Percentiles rank a stretch among this genome's conserved stretches.
phyloP scores from a whole-genome alignment of 2,329 filamentous ascomycete genomes.

The Aureobasidium zeae region DNA sequence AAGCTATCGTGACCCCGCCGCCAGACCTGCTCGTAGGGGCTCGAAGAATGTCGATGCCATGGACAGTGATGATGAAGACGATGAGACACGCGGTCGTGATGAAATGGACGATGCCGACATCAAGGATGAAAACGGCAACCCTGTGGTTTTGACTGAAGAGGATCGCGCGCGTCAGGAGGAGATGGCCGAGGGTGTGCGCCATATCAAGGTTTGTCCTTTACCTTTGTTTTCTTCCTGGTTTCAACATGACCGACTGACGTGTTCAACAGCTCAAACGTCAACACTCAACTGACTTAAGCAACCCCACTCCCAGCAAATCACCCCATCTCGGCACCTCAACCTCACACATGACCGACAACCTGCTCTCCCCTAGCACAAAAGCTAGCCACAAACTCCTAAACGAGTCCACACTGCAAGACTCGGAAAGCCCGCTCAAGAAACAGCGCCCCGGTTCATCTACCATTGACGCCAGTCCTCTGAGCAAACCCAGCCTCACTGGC shows the following conservation, averaged over 20 bases:
- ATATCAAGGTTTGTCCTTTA: constrained; percentile 64
- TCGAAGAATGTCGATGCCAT: constrained; percentile 46
- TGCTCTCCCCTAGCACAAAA: constrained; percentile 25
- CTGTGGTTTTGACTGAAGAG: constrained; percentile 52
- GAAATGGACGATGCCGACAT: constrained; percentile 49
- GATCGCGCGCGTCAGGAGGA: constrained; percentile 65
- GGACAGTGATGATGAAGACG: constrained; percentile 64
- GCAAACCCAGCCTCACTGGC: constrained; percentile 4
- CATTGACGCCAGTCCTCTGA: constrained; percentile 2
- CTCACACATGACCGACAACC: constrained; percentile 33
- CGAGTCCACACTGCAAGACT: constrained; percentile 37
- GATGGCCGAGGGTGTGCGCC: constrained; percentile 68
- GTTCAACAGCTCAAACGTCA: constrained; percentile 64
- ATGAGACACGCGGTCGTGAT: constrained; percentile 56
- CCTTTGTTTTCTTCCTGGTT: neutral
- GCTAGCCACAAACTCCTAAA: constrained; percentile 21
- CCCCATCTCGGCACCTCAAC: constrained; percentile 28
- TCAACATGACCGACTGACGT: constrained; percentile 11
- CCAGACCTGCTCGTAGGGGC: constrained; percentile 47
- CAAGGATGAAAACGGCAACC: constrained; percentile 53
- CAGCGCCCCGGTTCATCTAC: constrained; percentile 52
- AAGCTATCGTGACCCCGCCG: constrained; percentile 53
- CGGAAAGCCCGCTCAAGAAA: constrained; percentile 69
- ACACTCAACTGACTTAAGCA: constrained; percentile 60
- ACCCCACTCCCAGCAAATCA: constrained; percentile 28